phyloP scores from a whole-genome alignment of 106 monocot species.

The Dioscorea alata region DNA sequence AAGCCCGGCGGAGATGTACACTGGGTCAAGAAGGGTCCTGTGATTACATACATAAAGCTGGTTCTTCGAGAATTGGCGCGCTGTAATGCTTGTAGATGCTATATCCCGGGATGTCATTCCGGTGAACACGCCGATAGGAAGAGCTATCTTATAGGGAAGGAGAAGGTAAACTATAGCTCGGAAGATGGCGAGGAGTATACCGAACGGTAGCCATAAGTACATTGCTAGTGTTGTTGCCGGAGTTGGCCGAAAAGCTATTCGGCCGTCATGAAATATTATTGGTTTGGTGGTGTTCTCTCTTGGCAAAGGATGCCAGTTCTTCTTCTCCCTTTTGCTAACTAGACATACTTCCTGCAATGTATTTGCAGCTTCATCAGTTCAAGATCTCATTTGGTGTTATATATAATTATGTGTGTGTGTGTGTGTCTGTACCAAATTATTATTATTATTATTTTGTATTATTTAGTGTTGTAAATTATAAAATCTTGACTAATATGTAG shows the following conservation, averaged over 20 bases:
- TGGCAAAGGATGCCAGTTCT: constrained; percentile 28
- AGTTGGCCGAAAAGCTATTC: constrained; percentile 47
- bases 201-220: constrained; percentile 49
- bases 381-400: no score
- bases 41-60: constrained; percentile 73
- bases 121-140: constrained; percentile 12
- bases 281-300: constrained; percentile 22
- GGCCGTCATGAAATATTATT: constrained; percentile 55
- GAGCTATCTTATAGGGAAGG: constrained; percentile 25
- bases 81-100: background rate
- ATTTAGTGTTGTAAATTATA: no score
- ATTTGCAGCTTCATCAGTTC: no score
- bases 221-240: constrained; percentile 25
- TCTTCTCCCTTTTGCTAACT: constrained; percentile 25
- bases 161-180: constrained; percentile 13
- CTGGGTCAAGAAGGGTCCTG: constrained; percentile 58
- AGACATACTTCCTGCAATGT: constrained; percentile 20
- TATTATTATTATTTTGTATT: no score
- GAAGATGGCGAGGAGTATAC: constrained; percentile 27
- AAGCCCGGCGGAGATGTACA: constrained; percentile 48
- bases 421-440: no score
- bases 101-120: constrained; percentile 32
- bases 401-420: no score
- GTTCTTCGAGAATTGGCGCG: background rate
- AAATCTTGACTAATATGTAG: no score